A percentile compares a stretch with the other conserved stretches of the same genome.
Conservation (phyloP, 2,329 filamentous ascomycete genomes). For the Fusarium transvaalense region DNA sequence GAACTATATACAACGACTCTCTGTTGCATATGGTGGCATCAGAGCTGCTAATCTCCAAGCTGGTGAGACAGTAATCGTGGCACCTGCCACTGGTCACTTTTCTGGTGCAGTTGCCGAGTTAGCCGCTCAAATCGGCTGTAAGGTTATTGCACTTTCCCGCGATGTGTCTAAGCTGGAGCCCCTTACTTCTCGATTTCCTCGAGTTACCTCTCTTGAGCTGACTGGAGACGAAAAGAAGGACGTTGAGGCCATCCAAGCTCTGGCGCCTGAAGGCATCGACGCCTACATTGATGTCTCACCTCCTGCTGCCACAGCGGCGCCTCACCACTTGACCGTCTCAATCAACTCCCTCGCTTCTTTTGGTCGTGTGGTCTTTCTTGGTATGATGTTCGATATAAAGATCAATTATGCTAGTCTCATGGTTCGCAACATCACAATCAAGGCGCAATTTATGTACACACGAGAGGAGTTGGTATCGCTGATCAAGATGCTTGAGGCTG, state of each 20-base stretch:
- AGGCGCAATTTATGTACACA: slow-evolving; percentile 31
- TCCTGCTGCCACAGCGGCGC: slow-evolving; percentile 12
- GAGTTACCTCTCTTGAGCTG: slow-evolving; percentile 12
- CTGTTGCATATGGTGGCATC: slow-evolving; percentile 33
- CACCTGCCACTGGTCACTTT: slow-evolving; percentile 36
- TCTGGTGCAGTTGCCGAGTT: slow-evolving; percentile 33
- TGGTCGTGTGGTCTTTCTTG: slow-evolving; percentile 15
- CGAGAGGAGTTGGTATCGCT: slow-evolving; percentile 19
- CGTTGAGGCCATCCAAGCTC: neutral
- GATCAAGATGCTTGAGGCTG: slow-evolving; percentile 33
- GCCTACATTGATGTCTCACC: slow-evolving; percentile 39
- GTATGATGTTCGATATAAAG: slow-evolving; percentile 25
- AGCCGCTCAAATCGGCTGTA: slow-evolving; percentile 34
- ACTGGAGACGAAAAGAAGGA: slow-evolving; percentile 27
- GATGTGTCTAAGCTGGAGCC: slow-evolving; percentile 16
- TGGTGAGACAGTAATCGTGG: slow-evolving; percentile 32
- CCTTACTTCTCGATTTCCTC: slow-evolving; percentile 13
- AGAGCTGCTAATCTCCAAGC: slow-evolving; percentile 6
- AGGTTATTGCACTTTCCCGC: slow-evolving; percentile 35
- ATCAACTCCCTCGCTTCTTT: neutral
- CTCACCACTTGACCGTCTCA: slow-evolving; percentile 21
- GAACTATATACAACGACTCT: slow-evolving; percentile 34
- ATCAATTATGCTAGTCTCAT: slow-evolving; percentile 32
- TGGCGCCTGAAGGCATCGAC: slow-evolving; percentile 14
- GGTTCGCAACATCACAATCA: slow-evolving; percentile 26